These are phyloP conservation scores for Tolypocladium nubicola DNA, from an alignment of 2,329 filamentous ascomycete species.

Conservation along the genomic window DNA sequence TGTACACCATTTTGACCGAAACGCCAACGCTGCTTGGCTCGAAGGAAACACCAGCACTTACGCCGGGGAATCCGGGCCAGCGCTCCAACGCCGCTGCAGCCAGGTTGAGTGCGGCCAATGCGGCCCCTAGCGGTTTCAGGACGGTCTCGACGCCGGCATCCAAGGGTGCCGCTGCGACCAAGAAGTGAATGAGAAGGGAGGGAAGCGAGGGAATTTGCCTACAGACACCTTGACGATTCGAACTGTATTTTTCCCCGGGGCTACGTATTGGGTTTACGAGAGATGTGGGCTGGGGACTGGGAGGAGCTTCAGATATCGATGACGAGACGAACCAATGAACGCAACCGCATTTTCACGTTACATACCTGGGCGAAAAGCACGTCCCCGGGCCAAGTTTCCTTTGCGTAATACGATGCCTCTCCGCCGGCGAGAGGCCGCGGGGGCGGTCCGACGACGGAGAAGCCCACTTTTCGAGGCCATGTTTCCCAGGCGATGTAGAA, in stretches of 20 bases:
- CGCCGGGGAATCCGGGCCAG: not conserved
- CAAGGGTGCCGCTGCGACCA: slow-evolving; percentile 8
- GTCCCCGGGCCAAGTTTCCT: not conserved
- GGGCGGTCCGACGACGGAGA: not conserved
- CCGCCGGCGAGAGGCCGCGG: not conserved
- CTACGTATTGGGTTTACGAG: not conserved
- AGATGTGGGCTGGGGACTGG: not conserved
- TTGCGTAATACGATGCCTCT: not conserved
- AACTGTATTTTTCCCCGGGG: not conserved
- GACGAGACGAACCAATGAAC: not conserved
- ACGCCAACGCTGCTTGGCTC: not conserved
- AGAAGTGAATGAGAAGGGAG: not conserved
- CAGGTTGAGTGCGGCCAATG: not conserved
- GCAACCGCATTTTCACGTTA: not conserved
- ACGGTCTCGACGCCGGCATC: slow-evolving; percentile 12
- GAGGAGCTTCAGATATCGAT: not conserved
- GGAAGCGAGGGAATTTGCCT: not conserved
- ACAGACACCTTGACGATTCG: not conserved
- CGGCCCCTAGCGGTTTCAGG: slow-evolving; percentile 10
- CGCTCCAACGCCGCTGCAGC: not conserved
- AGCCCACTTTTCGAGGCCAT: not conserved
- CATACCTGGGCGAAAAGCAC: not conserved
- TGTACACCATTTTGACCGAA: not conserved
- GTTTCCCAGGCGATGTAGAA: not conserved
- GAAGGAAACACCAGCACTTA: not conserved